These are phyloP conservation scores for Populus tomentosa DNA, from an alignment of 441 rosid genomes.

Conservation along the genomic window DNA sequence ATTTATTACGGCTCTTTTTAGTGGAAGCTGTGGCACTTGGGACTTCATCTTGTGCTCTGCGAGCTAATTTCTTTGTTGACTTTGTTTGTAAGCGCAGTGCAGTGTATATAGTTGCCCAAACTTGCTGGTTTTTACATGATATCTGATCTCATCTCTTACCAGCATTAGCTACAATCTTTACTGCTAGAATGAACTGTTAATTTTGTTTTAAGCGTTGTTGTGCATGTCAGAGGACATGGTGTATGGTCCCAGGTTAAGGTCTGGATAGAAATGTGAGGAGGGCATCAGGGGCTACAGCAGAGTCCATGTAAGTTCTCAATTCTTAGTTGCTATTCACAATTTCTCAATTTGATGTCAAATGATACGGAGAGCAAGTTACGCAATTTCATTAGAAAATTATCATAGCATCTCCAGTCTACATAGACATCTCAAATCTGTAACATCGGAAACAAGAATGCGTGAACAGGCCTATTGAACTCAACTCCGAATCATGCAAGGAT, in stretches of 20 bases:
- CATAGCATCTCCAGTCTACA: neutral
- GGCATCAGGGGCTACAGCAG: neutral
- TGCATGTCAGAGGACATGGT: neutral
- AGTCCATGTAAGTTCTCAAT: neutral
- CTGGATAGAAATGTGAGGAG: neutral
- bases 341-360: too few species aligned
- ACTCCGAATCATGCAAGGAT: neutral
- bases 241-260: neutral
- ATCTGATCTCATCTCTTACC: neutral
- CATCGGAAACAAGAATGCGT: neutral
- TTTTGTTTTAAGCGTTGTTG: neutral
- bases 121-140: neutral
- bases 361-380: too few species aligned
- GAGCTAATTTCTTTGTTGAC: neutral
- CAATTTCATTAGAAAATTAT: too few species aligned
- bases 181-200: neutral
- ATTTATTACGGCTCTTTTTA: constrained; percentile 18
- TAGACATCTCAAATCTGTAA: neutral
- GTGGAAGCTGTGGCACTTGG: constrained; percentile 3
- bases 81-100: neutral
- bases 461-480: neutral
- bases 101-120: neutral
- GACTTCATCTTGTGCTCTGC: constrained; percentile 1
- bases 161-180: neutral
- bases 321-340: too few species aligned